phyloP scores from a whole-genome alignment of 257 asterid species.

The Osmanthus fragrans region DNA sequence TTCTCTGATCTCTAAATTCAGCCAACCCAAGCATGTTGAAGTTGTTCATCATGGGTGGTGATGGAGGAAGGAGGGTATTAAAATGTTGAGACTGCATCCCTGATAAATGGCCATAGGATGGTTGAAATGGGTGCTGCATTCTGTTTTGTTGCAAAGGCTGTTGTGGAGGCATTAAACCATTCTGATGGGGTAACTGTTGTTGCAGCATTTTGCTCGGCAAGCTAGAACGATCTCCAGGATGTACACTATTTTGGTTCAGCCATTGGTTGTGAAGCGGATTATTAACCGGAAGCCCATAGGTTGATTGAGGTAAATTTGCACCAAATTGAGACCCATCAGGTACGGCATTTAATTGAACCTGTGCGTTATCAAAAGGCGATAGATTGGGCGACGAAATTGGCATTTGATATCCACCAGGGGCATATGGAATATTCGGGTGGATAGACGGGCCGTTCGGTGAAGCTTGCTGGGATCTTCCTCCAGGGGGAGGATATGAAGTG shows the following conservation, averaged over 20 bases:
- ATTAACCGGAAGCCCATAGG: conserved; percentile 56
- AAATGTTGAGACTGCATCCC: conserved; percentile 60
- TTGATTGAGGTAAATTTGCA: conserved; percentile 74
- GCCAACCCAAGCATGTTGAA: conserved; percentile 62
- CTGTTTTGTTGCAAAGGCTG: conserved; percentile 57
- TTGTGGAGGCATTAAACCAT: conserved; percentile 64
- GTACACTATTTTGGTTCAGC: conserved; percentile 42
- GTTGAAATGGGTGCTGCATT: conserved; percentile 58
- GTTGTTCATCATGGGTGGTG: conserved; percentile 65
- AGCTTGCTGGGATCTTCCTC: conserved; percentile 71
- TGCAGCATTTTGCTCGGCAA: conserved; percentile 50
- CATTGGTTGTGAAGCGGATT: conserved; percentile 65
- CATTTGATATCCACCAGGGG: conserved; percentile 44
- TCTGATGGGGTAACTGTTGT: conserved; percentile 61
- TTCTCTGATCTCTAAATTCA: conserved; percentile 79
- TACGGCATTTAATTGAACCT: conserved; percentile 45
- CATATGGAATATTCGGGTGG: conserved; percentile 43
- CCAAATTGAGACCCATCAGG: conserved; percentile 60
- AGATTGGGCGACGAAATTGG: conserved; percentile 55
- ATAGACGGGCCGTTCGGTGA: conserved; percentile 56
- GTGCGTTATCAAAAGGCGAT: conserved; percentile 57
- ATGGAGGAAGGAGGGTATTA: conserved; percentile 53
- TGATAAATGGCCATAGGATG: conserved; percentile 52
- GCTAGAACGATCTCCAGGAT: conserved; percentile 59
- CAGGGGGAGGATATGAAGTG: conserved; percentile 80